Conservation (phyloP, 208 protist genomes). For the Vickermania ingenoplastis region DNA sequence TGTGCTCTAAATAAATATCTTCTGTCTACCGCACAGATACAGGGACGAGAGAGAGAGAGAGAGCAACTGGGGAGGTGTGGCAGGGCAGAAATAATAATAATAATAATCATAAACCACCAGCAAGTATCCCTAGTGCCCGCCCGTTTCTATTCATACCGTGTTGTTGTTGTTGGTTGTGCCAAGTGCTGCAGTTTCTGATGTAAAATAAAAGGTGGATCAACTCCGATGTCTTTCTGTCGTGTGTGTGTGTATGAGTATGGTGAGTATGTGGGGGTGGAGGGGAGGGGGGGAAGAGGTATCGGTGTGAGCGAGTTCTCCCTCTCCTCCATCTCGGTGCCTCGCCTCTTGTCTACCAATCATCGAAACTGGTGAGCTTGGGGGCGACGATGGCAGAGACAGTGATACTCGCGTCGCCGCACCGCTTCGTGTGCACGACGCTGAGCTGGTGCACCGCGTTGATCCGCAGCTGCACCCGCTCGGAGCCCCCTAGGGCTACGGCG, state of each 20-base stretch:
- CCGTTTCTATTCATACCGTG: too few relatives aligned
- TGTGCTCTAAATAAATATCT: too few relatives aligned
- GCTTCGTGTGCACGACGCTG: constrained; percentile 58
- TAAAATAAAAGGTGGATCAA: too few relatives aligned
- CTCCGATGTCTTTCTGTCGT: too few relatives aligned
- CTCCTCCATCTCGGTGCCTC: neutral
- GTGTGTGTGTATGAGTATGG: neutral
- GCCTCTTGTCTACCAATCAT: too few relatives aligned
- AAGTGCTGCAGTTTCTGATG: too few relatives aligned
- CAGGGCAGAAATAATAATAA: constrained; percentile 2
- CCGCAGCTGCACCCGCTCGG: constrained; percentile 67
- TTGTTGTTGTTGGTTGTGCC: too few relatives aligned
- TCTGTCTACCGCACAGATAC: too few relatives aligned
- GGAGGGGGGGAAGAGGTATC: neutral
- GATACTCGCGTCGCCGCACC: constrained; percentile 38
- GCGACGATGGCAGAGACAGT: constrained; percentile 19
- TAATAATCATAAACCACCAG: neutral
- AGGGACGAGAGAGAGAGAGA: constrained; percentile 3
- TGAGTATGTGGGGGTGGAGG: neutral
- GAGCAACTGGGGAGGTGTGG: constrained; percentile 3
- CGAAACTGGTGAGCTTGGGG: too few relatives aligned
- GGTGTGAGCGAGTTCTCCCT: neutral
- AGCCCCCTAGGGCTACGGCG: constrained; percentile 23
- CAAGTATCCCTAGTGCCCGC: too few relatives aligned
- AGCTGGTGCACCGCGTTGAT: constrained; percentile 63